Percentiles rank a stretch among this genome's conserved stretches.
phyloP scores from a whole-genome alignment of 257 asterid genomes.

The Nicotiana tomentosiformis region DNA sequence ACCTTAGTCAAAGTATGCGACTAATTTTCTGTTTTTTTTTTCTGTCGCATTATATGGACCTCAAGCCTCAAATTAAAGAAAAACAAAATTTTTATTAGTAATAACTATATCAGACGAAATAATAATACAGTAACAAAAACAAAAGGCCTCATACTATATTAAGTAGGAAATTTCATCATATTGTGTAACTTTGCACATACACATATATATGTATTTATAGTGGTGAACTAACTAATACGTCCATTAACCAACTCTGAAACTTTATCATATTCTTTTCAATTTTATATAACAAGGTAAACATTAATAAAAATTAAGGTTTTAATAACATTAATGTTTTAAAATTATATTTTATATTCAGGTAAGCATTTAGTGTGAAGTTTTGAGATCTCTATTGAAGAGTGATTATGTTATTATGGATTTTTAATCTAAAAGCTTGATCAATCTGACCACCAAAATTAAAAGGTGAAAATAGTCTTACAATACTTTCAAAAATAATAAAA shows the following conservation, averaged over 20 bases:
- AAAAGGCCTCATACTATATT: no score
- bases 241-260: not conserved
- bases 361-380: not conserved
- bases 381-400: not conserved
- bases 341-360: not conserved
- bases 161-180: no score
- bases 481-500: not conserved
- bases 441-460: not conserved
- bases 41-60: not conserved
- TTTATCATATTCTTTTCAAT: not conserved
- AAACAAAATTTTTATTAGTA: not conserved
- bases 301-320: not conserved
- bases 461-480: not conserved
- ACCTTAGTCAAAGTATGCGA: not conserved
- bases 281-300: not conserved
- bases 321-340: not conserved
- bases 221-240: no score
- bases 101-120: not conserved
- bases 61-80: not conserved
- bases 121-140: no score
- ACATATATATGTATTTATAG: no score
- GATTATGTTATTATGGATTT: not conserved
- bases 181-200: no score
- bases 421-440: not conserved
- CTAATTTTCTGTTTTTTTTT: not conserved